Evolutionary conservation across 768 basidiomycete species (phyloP).

Genomic region (Leccinum aurantiacum): DNA sequence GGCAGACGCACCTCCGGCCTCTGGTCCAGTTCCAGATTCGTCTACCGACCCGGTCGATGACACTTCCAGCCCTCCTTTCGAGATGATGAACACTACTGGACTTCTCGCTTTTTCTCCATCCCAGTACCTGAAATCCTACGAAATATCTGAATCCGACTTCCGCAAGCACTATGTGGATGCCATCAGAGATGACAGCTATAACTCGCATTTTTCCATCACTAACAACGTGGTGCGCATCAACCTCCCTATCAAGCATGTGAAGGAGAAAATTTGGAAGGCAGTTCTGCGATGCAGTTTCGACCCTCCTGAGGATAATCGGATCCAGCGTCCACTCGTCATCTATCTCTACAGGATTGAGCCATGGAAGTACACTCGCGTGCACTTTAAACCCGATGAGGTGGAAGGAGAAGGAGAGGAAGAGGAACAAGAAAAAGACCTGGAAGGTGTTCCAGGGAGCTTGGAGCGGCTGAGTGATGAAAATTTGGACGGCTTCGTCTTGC

Average conservation of each 20-base stretch:
- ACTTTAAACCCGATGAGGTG: conserved; percentile 1
- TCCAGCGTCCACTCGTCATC: conserved; percentile 23
- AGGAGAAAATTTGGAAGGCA: conserved; percentile 19
- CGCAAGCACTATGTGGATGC: conserved; percentile 18
- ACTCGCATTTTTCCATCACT: conserved; percentile 16
- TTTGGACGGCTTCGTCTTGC: conserved; percentile 14
- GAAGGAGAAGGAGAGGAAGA: not conserved
- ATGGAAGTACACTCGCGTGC: conserved; percentile 16
- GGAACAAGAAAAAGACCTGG: not conserved
- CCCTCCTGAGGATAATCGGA: conserved; percentile 4
- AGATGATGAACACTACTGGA: conserved; percentile 16
- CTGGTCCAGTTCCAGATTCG: not conserved
- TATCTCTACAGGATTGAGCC: conserved; percentile 20
- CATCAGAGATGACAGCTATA: conserved; percentile 14
- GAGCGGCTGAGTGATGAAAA: conserved; percentile 15
- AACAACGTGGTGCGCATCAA: conserved; percentile 25
- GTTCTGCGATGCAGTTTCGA: conserved; percentile 27
- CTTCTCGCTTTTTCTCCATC: conserved; percentile 26
- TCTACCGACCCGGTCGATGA: not conserved
- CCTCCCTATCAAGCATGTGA: conserved; percentile 20
- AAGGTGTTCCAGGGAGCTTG: conserved; percentile 19
- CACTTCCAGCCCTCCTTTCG: not conserved
- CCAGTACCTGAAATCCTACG: conserved; percentile 19
- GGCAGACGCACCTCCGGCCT: not conserved
- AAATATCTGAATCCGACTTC: conserved; percentile 23